phyloP scores from a whole-genome alignment of 2,329 filamentous ascomycete species.

The Paecilomyces dactylethromorphus region DNA sequence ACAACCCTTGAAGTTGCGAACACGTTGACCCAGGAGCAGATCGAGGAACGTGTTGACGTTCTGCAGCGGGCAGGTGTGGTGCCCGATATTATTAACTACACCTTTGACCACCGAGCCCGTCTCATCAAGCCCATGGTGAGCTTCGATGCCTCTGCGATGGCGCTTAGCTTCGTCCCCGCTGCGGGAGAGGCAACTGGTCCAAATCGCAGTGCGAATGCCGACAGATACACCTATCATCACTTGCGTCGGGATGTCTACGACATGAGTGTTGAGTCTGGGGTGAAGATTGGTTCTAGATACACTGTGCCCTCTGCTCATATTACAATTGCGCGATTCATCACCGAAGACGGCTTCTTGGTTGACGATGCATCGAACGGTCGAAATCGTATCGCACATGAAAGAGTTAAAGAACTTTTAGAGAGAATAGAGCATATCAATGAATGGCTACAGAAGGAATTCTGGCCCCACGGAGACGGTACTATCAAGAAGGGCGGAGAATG shows the following conservation, averaged over 20 bases:
- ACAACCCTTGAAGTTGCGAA: constrained; percentile 82
- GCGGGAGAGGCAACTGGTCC: constrained; percentile 49
- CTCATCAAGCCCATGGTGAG: constrained; percentile 77
- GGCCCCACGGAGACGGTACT: constrained; percentile 47
- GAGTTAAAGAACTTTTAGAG: constrained; percentile 59
- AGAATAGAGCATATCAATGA: constrained; percentile 70
- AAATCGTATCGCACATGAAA: constrained; percentile 38
- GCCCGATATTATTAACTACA: constrained; percentile 58
- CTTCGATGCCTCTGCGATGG: constrained; percentile 78
- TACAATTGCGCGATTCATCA: constrained; percentile 76
- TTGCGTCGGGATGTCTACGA: constrained; percentile 72
- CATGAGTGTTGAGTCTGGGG: constrained; percentile 53
- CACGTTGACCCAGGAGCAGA: constrained; percentile 63
- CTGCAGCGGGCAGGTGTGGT: constrained; percentile 49
- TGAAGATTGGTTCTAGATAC: constrained; percentile 72
- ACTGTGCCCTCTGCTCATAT: constrained; percentile 85
- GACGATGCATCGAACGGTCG: constrained; percentile 34
- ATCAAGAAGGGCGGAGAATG: constrained; percentile 60
- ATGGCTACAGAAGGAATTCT: constrained; percentile 66
- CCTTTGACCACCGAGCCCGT: constrained; percentile 60
- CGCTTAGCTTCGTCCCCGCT: constrained; percentile 79
- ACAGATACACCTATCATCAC: constrained; percentile 83
- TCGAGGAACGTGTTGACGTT: constrained; percentile 53
- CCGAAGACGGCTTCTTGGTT: constrained; percentile 49
- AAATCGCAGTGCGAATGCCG: constrained; percentile 41